Conservation (phyloP, 2,329 filamentous ascomycete species). For the Aspergillus sp. region DNA sequence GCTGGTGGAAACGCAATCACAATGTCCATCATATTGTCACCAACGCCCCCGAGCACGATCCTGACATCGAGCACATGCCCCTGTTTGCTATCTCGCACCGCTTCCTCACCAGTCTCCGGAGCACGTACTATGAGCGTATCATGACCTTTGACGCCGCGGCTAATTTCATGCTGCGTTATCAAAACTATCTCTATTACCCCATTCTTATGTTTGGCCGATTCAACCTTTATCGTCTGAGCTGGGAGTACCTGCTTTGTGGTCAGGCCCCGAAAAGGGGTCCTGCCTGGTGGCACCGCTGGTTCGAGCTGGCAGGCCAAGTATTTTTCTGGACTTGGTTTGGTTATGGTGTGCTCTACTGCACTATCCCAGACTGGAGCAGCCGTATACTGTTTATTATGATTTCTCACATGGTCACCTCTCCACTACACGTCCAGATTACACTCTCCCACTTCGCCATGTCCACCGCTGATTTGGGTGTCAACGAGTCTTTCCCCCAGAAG, state of each 20-base stretch:
- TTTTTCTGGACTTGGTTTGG: slow-evolving; percentile 88
- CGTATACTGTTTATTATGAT: slow-evolving; percentile 72
- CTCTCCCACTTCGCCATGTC: slow-evolving; percentile 93
- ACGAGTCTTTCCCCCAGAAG: slow-evolving; percentile 83
- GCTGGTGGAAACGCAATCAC: slow-evolving; percentile 97
- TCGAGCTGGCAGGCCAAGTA: slow-evolving; percentile 70
- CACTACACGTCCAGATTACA: slow-evolving; percentile 84
- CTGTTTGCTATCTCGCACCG: slow-evolving; percentile 84
- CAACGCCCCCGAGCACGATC: slow-evolving; percentile 91
- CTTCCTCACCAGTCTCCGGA: slow-evolving; percentile 67
- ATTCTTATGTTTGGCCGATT: slow-evolving; percentile 77
- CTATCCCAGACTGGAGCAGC: slow-evolving; percentile 63
- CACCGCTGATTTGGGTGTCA: slow-evolving; percentile 75
- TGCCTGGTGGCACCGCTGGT: slow-evolving; percentile 76
- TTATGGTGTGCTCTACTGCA: slow-evolving; percentile 71
- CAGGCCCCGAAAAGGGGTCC: slow-evolving; percentile 69
- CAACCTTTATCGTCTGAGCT: slow-evolving; percentile 80
- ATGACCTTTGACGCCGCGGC: slow-evolving; percentile 76
- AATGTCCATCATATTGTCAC: slow-evolving; percentile 97
- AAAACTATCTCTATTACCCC: slow-evolving; percentile 79
- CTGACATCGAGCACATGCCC: slow-evolving; percentile 87
- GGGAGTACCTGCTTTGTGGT: slow-evolving; percentile 67
- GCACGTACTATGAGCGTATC: slow-evolving; percentile 76
- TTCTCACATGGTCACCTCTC: slow-evolving; percentile 75
- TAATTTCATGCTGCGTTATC: slow-evolving; percentile 64